Base-by-base conservation (phyloP, 75 land plant genomes). In the Pseudotsuga menziesii region DNA sequence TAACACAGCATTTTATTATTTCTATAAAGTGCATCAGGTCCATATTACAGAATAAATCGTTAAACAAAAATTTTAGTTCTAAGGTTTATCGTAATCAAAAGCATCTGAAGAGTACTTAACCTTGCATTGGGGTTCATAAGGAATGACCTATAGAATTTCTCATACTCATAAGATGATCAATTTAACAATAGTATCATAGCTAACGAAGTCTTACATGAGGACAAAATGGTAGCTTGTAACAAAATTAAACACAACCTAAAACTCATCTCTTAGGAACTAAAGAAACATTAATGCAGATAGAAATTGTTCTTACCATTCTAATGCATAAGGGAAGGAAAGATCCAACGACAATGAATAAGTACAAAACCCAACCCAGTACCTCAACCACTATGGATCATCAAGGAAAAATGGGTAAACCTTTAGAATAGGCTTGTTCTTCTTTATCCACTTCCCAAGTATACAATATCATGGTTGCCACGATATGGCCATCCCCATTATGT, bases 11-110 rank as follows among this genome's bases (percentile, higher is more conserved):
- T 85, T 77, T 79, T 75, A 80, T 92, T 78, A 6, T 85, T 83
- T 35, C 86, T 80, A 2, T 92, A 90, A 73, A 94, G 84, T 7
- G 95, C 89, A 3, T 84, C 89, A 2, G 82, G 77, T 8, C 98
- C 98, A 79, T 92, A 32, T 48, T 73, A 79, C 7, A 84, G 80
- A 58, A 94, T 87, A 80, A 83, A 94, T 2, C 32, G 58, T 73
- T 85, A 85, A 0, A 94, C 87, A 2, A 88, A 79, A 54, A 82
- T 82, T 57, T 92, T 83, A 0, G 92, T 88, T 36, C 84, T 85
- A 15, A 84, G 80, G 81, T 83, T 89, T 86, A 91, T 84, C 94
- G 88, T 88, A 74, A 80, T 82, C 54, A 92, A 74, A 14, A 82
- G 81, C 75, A 61, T 78, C 39, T 88, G 84, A 1, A 75, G 81